These are phyloP conservation scores for Xylariaceae sp. DNA, from an alignment of 2,329 filamentous ascomycete genomes.

Conservation along the genomic window DNA sequence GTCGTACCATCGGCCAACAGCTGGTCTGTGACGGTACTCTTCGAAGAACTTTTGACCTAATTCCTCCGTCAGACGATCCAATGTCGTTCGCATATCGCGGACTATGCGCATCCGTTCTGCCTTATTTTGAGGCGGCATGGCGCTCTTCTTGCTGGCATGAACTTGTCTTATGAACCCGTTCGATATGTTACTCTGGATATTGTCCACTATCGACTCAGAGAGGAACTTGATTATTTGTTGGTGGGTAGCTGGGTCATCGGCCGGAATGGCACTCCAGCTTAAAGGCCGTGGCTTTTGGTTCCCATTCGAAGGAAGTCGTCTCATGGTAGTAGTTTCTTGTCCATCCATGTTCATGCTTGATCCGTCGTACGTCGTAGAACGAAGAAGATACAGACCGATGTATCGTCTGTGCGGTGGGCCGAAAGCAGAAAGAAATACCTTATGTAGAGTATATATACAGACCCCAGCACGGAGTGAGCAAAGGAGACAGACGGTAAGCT, in stretches of 20 bases:
- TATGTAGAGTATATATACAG: not conserved
- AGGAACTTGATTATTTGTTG: slow-evolving; percentile 22
- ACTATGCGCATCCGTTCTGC: slow-evolving; percentile 21
- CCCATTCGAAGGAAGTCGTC: slow-evolving; percentile 14
- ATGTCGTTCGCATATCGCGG: slow-evolving; percentile 18
- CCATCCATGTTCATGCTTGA: slow-evolving; percentile 1
- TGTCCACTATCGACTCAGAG: slow-evolving; percentile 19
- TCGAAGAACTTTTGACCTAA: slow-evolving; percentile 21
- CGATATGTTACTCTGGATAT: slow-evolving; percentile 20
- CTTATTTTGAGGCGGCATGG: slow-evolving; percentile 19
- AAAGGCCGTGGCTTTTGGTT: slow-evolving; percentile 8
- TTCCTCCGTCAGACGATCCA: slow-evolving; percentile 21
- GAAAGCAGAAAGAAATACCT: not conserved
- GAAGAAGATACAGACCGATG: too few species aligned
- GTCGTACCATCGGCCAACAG: slow-evolving; percentile 22
- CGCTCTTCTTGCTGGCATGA: slow-evolving; percentile 19
- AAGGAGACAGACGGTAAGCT: slow-evolving; percentile 1
- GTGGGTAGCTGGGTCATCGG: slow-evolving; percentile 18
- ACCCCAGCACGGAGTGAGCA: not conserved
- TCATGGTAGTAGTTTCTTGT: slow-evolving; percentile 7
- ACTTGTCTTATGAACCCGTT: slow-evolving; percentile 19
- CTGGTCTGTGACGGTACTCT: slow-evolving; percentile 17
- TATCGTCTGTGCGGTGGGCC: not conserved
- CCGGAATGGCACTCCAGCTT: slow-evolving; percentile 18
- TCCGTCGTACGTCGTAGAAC: not conserved